A percentile compares a stretch with the other conserved stretches of the same genome.
Evolutionary conservation across 2,329 filamentous ascomycete genomes (phyloP).

Genomic region (Pestalotiopsis sp.): DNA sequence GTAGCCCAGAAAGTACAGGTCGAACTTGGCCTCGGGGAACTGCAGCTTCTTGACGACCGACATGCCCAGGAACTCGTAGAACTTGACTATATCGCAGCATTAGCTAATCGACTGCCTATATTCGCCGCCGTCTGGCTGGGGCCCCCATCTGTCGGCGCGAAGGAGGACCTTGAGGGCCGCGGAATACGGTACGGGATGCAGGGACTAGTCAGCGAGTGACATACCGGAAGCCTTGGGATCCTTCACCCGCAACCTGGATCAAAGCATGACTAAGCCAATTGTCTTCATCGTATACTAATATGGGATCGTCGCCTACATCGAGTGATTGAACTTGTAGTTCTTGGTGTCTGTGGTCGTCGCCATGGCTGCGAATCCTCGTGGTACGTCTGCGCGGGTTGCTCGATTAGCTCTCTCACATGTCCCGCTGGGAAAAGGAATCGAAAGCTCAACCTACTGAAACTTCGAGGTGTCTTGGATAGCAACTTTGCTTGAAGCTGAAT

Average conservation of each 20-base stretch:
- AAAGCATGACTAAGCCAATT: background rate
- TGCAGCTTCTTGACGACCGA: slow-evolving; percentile 78
- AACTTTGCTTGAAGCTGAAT: slow-evolving; percentile 28
- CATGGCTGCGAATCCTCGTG: slow-evolving; percentile 50
- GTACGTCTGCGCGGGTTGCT: slow-evolving; percentile 11
- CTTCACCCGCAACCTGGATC: slow-evolving; percentile 82
- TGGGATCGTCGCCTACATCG: slow-evolving; percentile 62
- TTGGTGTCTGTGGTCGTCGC: slow-evolving; percentile 71
- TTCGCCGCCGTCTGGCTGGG: background rate
- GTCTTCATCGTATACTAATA: background rate
- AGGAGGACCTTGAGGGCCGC: background rate
- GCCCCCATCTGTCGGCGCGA: slow-evolving; percentile 1
- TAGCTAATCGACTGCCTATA: background rate
- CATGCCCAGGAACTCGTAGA: slow-evolving; percentile 93
- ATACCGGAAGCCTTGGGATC: slow-evolving; percentile 82
- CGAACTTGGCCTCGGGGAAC: slow-evolving; percentile 88
- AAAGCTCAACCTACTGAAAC: slow-evolving; percentile 16
- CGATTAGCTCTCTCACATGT: background rate
- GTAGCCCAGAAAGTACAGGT: slow-evolving; percentile 94
- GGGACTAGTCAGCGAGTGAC: background rate
- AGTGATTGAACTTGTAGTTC: slow-evolving; percentile 86
- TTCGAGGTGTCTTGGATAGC: slow-evolving; percentile 24
- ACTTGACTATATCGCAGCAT: slow-evolving; percentile 65
- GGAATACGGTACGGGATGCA: background rate
- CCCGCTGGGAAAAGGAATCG: background rate